Base-by-base conservation (phyloP, 2,329 filamentous ascomycete species). In the Trichoderma atrobrunneum region DNA sequence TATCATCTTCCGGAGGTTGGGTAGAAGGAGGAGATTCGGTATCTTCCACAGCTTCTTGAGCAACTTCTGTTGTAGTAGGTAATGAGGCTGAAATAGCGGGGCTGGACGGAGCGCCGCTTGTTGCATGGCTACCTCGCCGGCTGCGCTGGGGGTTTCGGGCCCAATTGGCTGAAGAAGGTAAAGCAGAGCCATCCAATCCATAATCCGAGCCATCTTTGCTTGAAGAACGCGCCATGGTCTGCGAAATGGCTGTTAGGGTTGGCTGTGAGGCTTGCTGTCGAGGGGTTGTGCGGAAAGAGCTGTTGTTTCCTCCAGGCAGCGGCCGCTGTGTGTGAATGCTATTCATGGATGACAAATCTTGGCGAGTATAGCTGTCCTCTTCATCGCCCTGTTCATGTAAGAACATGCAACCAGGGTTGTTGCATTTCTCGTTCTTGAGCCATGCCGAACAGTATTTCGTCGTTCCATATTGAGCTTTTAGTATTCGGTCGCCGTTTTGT, bases 391-490 rank as follows among this genome's bases (percentile, higher is more conserved):
- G 93, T 82, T 99, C 97, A 79, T 99, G 96, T 65, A 99, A 84
- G 81, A 99, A 99, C 89, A 98, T 99, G 85, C 96, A 99, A 74
- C 96, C 95, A 66, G 95, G 91, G 78, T 99, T 99, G 71, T 93
- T 94, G 82, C 96, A 99, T 75, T 91, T 92, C 81, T 99, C 96
- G 76, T 97, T 94, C 72, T 97, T 92, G 21, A 99, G 87, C 86
- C 97, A 99, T 5, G 96, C 95, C 0, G 96, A 99, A 81, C 96
- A 99, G 82, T 99, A 99, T 81, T 99, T 99, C 5, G 96, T 99
- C 0, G 96, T 99, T 28, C 96, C 96, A 68, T 90, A 82, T 78
- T 90, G 91, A 5, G 89, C 95, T 85, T 93, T 91, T 24, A 99
- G 84, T 16, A 93, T 87, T 65, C 95, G 87, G 74, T 98, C 96